Evolutionary conservation across 2,329 filamentous ascomycete species (phyloP), one percentile per base, ranked within the genome.

Genomic region (Aspergillus unguis): DNA sequence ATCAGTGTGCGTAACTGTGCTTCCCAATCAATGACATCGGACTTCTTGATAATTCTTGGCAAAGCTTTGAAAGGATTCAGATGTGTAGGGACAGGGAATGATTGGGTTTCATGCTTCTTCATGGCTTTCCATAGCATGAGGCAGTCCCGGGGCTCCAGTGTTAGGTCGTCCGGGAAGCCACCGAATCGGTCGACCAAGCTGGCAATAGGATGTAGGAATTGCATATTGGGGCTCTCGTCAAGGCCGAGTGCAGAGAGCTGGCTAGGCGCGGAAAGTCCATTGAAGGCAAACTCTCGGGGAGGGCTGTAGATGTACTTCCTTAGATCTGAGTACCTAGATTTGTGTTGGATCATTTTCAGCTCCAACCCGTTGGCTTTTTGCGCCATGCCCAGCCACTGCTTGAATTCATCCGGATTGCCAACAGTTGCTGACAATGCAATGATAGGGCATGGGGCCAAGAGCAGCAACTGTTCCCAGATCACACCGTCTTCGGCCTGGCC

Each of bases 401-500:
- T 81, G 70, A 92, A 90, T 60, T 87, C 82, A 1, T 79, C 67
- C 0, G 87, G 86, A 57, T 92, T 92, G 3, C 87, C 88, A 10
- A 92, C 85, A 0, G 88, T 92, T 1, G 88, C 88, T 1, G 88
- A 92, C 1, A 92, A 77, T 0, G 88, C 88, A 57, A 92, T 87
- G 45, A 92, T 87, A 0, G 86, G 88, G 59, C 87, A 92, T 1
- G 87, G 87, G 0, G 87, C 81, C 55, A 90, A 77, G 1, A 92
- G 77, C 1, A 92, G 73, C 3, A 92, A 75, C 63, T 92, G 87
- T 62, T 92, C 87, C 87, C 87, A 92, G 2, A 91, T 77, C 1
- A 90, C 73, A 48, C 87, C 87, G 58, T 92, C 87, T 6, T 90
- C 85, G 0, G 84, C 80, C 65, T 91, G 84, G 0, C 88, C 86